Percentiles rank a stretch among this genome's conserved stretches.
Evolutionary conservation across 1,284 basidiomycete species (phyloP).

Genomic region (Cerioporus squamosus): DNA sequence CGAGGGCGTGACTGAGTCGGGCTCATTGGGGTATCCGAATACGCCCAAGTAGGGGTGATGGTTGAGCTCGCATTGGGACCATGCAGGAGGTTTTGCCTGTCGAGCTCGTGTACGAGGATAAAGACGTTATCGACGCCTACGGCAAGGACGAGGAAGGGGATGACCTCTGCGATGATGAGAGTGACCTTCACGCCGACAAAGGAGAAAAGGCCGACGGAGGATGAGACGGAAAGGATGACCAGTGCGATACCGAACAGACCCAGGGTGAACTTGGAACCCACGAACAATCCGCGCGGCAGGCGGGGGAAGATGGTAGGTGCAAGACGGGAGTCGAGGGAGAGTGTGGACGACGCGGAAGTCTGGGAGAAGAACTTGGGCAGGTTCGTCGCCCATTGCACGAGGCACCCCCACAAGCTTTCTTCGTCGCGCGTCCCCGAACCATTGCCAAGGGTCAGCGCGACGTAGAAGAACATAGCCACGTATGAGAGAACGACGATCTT

Average conservation of each 20-base stretch:
- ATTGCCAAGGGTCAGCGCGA: conserved; percentile 86
- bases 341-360: conserved; percentile 49
- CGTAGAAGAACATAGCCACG: conserved; percentile 96
- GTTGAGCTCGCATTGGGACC: conserved; percentile 65
- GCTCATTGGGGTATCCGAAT: conserved; percentile 52
- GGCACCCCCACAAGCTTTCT: conserved; percentile 57
- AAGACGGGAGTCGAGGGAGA: conserved; percentile 59
- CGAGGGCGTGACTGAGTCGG: conserved; percentile 59
- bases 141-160: conserved; percentile 96
- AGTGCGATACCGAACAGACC: conserved; percentile 90
- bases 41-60: conserved; percentile 18
- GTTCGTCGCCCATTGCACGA: conserved; percentile 63
- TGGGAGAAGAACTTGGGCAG: conserved; percentile 59
- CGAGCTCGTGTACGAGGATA: conserved; percentile 95
- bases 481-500: conserved; percentile 93
- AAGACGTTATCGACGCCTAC: conserved; percentile 99
- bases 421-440: conserved; percentile 57
- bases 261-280: conserved; percentile 89
- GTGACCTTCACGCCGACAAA: conserved; percentile 89
- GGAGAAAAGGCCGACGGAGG: conserved; percentile 94
- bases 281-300: conserved; percentile 73
- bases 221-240: conserved; percentile 93
- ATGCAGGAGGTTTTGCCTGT: conserved; percentile 88
- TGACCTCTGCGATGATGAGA: conserved; percentile 97
- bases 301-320: conserved; percentile 63